Percentiles rank a stretch among this genome's conserved stretches.
These are phyloP conservation scores for Wilcoxina mikolae DNA, from an alignment of 495 filamentous ascomycete genomes.

Conservation along the genomic window DNA sequence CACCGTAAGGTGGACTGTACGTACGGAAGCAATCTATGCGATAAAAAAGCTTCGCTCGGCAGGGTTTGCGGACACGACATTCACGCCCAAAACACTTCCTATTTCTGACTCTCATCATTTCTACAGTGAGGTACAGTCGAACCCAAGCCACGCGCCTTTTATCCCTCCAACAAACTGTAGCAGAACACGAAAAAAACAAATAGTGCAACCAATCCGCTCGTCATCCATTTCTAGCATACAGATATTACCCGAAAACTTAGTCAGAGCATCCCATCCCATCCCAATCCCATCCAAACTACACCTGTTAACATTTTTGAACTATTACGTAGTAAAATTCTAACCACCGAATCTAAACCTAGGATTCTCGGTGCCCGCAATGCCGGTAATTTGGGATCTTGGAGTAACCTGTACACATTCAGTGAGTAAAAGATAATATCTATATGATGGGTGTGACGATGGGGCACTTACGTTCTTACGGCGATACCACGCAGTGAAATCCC, in stretches of 20 bases:
- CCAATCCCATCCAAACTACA: not conserved
- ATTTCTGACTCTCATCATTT: too few species aligned
- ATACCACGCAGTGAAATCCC: conserved; percentile 94
- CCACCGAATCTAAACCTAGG: conserved; percentile 25
- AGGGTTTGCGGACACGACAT: too few species aligned
- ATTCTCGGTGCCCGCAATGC: conserved; percentile 24
- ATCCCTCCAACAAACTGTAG: too few species aligned
- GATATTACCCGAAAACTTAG: not conserved
- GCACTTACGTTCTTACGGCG: conserved; percentile 64
- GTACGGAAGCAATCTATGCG: too few species aligned
- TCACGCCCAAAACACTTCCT: too few species aligned
- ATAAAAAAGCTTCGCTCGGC: too few species aligned
- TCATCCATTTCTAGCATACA: conserved; percentile 3
- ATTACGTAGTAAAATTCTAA: not conserved
- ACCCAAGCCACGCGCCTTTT: too few species aligned
- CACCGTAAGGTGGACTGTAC: too few species aligned
- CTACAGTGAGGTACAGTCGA: too few species aligned
- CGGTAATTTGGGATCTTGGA: conserved; percentile 21
- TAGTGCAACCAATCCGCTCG: not conserved
- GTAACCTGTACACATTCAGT: conserved; percentile 18
- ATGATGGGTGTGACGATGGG: not conserved
- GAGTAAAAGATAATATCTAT: not conserved
- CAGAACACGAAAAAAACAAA: not conserved
- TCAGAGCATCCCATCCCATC: not conserved
- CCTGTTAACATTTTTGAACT: not conserved